Conservation (phyloP, 2,329 filamentous ascomycete species). For the Penicillium sp. region DNA sequence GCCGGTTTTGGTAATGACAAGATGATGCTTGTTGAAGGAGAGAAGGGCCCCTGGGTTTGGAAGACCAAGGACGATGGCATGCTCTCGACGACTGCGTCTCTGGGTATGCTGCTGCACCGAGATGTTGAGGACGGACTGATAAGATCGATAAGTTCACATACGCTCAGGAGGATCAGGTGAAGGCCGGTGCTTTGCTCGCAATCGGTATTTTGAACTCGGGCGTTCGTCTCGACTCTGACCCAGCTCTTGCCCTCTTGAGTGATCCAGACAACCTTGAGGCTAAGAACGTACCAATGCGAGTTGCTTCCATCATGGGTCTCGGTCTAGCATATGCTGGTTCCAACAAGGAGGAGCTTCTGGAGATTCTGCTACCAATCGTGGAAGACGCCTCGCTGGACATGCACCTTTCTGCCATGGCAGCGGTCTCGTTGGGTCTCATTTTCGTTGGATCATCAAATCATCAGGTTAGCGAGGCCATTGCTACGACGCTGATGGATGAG, state of each 20-base stretch:
- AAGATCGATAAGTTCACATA: conserved; percentile 96
- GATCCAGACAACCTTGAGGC: conserved; percentile 77
- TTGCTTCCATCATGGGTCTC: conserved; percentile 91
- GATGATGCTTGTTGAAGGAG: conserved; percentile 90
- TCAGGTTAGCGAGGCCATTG: conserved; percentile 87
- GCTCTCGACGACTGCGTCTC: conserved; percentile 91
- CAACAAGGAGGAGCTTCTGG: conserved; percentile 82
- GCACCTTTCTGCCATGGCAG: conserved; percentile 95
- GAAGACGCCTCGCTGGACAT: conserved; percentile 81
- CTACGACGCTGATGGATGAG: conserved; percentile 90
- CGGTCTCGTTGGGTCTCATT: conserved; percentile 82
- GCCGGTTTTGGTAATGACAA: conserved; percentile 95
- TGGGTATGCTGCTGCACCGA: conserved; percentile 92
- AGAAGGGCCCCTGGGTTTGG: conserved; percentile 95
- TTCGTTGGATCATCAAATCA: conserved; percentile 91
- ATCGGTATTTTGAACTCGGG: conserved; percentile 96
- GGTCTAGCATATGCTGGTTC: conserved; percentile 93
- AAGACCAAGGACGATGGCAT: conserved; percentile 98
- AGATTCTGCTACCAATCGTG: conserved; percentile 82
- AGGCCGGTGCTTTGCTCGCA: conserved; percentile 86
- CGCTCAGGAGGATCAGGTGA: conserved; percentile 76
- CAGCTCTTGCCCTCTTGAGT: conserved; percentile 80
- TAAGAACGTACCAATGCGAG: conserved; percentile 74
- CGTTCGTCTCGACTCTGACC: conserved; percentile 84
- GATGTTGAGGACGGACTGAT: conserved; percentile 87